phyloP scores from a whole-genome alignment of 768 basidiomycete species.

The Filobasidium wieringae region DNA sequence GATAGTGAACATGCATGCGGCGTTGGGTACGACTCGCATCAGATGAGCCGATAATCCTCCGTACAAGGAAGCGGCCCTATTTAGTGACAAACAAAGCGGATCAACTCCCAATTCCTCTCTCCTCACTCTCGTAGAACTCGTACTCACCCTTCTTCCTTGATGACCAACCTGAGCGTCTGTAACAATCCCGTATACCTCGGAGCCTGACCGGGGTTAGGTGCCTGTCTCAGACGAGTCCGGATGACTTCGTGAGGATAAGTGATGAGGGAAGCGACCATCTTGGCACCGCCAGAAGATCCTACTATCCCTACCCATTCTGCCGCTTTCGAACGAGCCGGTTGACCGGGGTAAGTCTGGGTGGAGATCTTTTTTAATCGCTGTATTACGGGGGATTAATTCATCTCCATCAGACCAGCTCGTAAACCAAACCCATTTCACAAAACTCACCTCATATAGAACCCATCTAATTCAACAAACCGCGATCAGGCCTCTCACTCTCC shows the following conservation, averaged over 20 bases:
- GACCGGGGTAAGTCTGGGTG: conserved; percentile 8
- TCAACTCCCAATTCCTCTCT: neutral
- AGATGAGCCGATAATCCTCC: conserved; percentile 88
- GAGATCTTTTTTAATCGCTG: conserved; percentile 60
- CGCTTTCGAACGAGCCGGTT: conserved; percentile 13
- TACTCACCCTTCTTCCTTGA: conserved; percentile 63
- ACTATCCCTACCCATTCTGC: conserved; percentile 69
- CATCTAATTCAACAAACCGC: conserved; percentile 42
- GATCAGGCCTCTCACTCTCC: neutral
- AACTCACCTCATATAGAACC: conserved; percentile 69
- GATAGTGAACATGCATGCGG: conserved; percentile 90
- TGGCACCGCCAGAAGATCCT: conserved; percentile 81
- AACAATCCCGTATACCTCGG: conserved; percentile 72
- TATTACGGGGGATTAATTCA: neutral
- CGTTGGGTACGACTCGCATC: conserved; percentile 94
- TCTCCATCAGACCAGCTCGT: neutral
- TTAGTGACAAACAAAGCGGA: neutral
- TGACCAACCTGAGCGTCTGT: conserved; percentile 72
- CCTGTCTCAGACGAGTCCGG: conserved; percentile 84
- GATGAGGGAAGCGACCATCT: conserved; percentile 82
- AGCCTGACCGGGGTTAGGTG: conserved; percentile 55
- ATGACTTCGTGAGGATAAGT: conserved; percentile 98
- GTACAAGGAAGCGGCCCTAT: conserved; percentile 61
- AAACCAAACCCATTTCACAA: neutral
- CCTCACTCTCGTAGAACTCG: neutral